These are phyloP conservation scores for Skeletonema costatum DNA, from an alignment of 108 stramenopile genomes.

Conservation along the genomic window DNA sequence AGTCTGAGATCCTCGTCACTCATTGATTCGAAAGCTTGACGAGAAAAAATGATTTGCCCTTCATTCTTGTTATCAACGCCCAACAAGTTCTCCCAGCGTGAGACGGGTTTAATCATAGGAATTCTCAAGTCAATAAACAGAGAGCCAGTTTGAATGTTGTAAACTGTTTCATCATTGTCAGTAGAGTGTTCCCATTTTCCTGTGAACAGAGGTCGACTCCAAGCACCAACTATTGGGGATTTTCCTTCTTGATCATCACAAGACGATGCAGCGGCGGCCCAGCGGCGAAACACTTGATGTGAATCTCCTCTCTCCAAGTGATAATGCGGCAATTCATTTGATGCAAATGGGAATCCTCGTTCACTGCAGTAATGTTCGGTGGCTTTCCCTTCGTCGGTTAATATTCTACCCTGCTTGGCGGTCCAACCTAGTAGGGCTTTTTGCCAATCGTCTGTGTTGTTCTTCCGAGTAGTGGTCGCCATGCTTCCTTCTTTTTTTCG, in stretches of 20 bases:
- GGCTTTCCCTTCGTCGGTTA: constrained; percentile 74
- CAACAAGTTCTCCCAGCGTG: constrained; percentile 23
- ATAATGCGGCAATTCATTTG: constrained; percentile 83
- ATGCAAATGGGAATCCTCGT: constrained; percentile 69
- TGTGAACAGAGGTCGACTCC: constrained; percentile 78
- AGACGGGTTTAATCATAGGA: constrained; percentile 53
- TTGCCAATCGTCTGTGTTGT: background rate
- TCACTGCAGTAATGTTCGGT: constrained; percentile 55
- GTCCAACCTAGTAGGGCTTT: constrained; percentile 62
- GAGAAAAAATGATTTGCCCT: background rate
- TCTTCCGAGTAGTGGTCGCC: background rate
- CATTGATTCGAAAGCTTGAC: constrained; percentile 46
- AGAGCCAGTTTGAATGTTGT: constrained; percentile 85
- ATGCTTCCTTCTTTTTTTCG: background rate
- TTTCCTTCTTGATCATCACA: background rate
- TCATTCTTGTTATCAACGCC: background rate
- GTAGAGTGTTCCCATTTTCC: constrained; percentile 89
- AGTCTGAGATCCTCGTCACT: constrained; percentile 63
- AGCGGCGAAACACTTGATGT: constrained; percentile 41
- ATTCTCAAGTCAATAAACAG: constrained; percentile 89
- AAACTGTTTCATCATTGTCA: constrained; percentile 69
- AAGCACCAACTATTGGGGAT: constrained; percentile 71
- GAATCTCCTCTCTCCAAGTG: constrained; percentile 64
- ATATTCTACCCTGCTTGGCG: constrained; percentile 72
- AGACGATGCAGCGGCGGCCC: constrained; percentile 7